Percentiles rank a stretch among this genome's conserved stretches.
Evolutionary conservation across 2,329 filamentous ascomycete species (phyloP).

Genomic region (Metarhizium brunneum): DNA sequence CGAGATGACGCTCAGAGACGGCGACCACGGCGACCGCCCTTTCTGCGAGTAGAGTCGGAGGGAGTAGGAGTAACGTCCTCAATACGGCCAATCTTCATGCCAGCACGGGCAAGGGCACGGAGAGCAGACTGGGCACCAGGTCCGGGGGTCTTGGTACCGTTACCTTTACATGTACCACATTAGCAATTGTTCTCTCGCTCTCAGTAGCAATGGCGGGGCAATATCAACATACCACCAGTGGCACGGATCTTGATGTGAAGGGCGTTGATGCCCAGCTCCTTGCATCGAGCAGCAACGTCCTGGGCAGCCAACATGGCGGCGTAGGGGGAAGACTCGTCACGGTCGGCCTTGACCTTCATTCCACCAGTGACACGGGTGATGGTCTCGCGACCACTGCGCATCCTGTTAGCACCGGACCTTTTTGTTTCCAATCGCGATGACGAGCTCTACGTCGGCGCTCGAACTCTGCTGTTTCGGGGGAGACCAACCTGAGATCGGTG

Average conservation of each 20-base stretch:
- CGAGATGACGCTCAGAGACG: constrained; percentile 65
- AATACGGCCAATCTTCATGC: constrained; percentile 99
- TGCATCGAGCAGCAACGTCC: constrained; percentile 84
- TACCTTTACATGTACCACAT: constrained; percentile 44
- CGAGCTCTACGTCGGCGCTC: background rate
- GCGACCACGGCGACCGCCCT: constrained; percentile 99
- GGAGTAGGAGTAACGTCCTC: constrained; percentile 99
- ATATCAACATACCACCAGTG: constrained; percentile 69
- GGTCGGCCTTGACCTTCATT: constrained; percentile 99
- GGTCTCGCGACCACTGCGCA: constrained; percentile 91
- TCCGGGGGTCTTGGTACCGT: constrained; percentile 99
- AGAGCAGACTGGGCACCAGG: constrained; percentile 98
- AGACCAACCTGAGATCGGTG: constrained; percentile 87
- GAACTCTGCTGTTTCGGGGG: constrained; percentile 4
- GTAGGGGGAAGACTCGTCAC: constrained; percentile 99
- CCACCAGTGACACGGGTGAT: constrained; percentile 99
- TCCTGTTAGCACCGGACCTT: constrained; percentile 1
- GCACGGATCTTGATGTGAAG: constrained; percentile 99
- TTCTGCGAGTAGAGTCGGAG: constrained; percentile 98
- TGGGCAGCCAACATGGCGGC: constrained; percentile 99
- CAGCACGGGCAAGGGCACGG: constrained; percentile 95
- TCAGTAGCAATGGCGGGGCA: background rate
- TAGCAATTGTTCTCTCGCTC: background rate
- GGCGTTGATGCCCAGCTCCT: constrained; percentile 69
- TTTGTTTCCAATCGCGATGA: background rate